phyloP scores from a whole-genome alignment of 139 green algal species.

The Chlorella sp. region DNA sequence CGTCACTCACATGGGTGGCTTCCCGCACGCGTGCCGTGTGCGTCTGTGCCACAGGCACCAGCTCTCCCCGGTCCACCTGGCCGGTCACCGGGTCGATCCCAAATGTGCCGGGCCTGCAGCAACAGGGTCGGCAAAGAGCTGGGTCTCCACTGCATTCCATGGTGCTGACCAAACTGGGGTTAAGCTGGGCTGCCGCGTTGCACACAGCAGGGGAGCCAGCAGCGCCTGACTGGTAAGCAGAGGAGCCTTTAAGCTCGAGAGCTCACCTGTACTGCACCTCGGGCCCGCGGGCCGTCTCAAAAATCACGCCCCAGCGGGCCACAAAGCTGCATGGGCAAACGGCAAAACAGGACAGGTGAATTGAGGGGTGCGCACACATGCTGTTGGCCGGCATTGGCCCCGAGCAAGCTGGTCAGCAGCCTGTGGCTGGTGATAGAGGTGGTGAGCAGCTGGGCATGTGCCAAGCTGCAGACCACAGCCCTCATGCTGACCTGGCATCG shows the following conservation, averaged over 20 bases:
- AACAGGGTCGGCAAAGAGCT: no score
- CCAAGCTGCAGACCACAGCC: not conserved
- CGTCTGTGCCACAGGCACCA: not conserved
- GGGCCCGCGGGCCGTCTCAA: constrained; percentile 10
- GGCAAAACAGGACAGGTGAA: not conserved
- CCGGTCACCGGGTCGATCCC: constrained; percentile 3
- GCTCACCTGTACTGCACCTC: constrained; percentile 14
- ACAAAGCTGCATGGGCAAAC: not conserved
- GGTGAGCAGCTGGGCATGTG: not conserved
- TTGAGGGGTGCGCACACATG: no score
- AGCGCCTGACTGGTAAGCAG: no score
- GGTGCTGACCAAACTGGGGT: not conserved
- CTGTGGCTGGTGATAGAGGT: not conserved
- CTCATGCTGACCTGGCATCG: not conserved
- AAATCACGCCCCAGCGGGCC: constrained; percentile 10
- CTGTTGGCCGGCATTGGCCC: not conserved
- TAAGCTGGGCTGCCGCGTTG: not conserved
- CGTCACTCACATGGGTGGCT: not conserved
- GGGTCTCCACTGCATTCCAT: not conserved
- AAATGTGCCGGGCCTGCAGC: constrained; percentile 8
- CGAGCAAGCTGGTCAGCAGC: no score
- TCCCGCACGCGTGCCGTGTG: not conserved
- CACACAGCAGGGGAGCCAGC: not conserved
- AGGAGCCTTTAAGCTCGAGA: no score
- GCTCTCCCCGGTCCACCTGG: not conserved